Conservation (phyloP, 495 filamentous ascomycete species). For the Penicillium atrosanguineum region DNA sequence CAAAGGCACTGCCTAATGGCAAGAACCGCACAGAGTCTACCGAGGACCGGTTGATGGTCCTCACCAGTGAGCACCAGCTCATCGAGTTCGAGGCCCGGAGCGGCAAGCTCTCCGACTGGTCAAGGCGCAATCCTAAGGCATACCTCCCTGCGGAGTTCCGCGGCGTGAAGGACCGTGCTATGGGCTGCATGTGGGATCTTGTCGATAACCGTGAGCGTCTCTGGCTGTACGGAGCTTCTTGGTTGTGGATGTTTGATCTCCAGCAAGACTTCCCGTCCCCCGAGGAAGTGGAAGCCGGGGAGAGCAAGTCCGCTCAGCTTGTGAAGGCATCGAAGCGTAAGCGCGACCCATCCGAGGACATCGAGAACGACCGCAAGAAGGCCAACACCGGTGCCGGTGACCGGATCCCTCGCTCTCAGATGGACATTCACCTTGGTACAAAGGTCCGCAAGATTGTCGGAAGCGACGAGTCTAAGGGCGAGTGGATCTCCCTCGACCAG, state of each 20-base stretch:
- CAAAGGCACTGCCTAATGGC: constrained; percentile 40
- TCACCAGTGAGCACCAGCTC: constrained; percentile 74
- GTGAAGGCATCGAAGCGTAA: constrained; percentile 44
- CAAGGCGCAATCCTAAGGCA: constrained; percentile 71
- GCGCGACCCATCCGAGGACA: constrained; percentile 36
- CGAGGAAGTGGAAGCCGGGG: constrained; percentile 28
- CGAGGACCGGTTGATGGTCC: constrained; percentile 65
- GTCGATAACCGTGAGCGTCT: constrained; percentile 54
- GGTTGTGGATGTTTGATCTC: constrained; percentile 92
- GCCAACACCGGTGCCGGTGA: constrained; percentile 58
- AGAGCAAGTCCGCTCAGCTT: constrained; percentile 21
- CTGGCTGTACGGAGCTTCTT: constrained; percentile 83
- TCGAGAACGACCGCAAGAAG: constrained; percentile 37
- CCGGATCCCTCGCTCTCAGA: constrained; percentile 55
- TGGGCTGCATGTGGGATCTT: constrained; percentile 84
- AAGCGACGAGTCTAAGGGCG: constrained; percentile 36
- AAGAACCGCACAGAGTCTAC: constrained; percentile 18
- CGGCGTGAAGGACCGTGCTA: constrained; percentile 68
- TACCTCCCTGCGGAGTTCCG: constrained; percentile 71
- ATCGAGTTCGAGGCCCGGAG: constrained; percentile 71
- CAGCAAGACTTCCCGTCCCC: constrained; percentile 61
- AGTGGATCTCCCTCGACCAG: constrained; percentile 46
- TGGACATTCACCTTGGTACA: constrained; percentile 54
- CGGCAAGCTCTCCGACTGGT: constrained; percentile 80
- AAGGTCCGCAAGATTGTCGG: constrained; percentile 54